Conservation (phyloP, 2,329 filamentous ascomycete species). For the Pestalotiopsis sp. region DNA sequence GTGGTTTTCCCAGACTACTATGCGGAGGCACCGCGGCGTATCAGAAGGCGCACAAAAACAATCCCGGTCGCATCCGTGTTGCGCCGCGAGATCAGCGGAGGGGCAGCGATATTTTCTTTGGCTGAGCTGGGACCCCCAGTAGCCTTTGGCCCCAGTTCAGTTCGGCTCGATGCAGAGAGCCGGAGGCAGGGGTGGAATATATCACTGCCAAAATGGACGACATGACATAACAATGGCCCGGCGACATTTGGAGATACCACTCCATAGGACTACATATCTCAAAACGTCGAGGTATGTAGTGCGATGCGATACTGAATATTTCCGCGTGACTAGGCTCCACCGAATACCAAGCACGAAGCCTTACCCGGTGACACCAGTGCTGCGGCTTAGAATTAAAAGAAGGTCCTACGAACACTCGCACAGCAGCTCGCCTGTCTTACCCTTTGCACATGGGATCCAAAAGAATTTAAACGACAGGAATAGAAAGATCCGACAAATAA, state of each 20-base stretch:
- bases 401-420: neutral
- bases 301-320: neutral
- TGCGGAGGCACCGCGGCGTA: conserved; percentile 1
- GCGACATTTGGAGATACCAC: neutral
- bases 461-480: neutral
- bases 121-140: neutral
- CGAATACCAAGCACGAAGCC: neutral
- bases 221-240: neutral
- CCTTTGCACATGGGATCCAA: neutral
- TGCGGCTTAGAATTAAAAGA: neutral
- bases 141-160: neutral
- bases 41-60: conserved; percentile 5
- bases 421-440: neutral
- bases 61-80: neutral
- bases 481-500: neutral
- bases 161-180: neutral
- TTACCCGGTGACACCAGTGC: neutral
- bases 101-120: neutral
- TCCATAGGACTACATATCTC: neutral
- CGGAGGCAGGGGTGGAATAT: neutral
- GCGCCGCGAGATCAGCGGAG: neutral
- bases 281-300: neutral
- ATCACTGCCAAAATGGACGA: conserved; percentile 1
- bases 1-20: neutral
- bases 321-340: neutral